phyloP scores from a whole-genome alignment of 768 basidiomycete species.

The Pleurotus tuoliensis region DNA sequence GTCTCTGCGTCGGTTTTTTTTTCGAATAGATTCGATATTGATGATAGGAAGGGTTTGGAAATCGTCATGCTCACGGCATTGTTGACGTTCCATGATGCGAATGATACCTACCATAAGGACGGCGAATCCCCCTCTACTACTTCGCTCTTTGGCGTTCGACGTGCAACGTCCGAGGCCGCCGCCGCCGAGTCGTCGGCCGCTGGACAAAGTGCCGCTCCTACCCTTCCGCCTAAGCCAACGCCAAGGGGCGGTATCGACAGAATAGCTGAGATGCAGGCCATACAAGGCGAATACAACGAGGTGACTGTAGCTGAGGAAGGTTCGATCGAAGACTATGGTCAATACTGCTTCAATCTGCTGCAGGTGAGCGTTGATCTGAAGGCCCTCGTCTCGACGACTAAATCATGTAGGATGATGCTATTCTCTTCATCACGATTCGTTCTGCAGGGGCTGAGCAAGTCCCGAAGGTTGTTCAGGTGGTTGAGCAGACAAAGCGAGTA shows the following conservation, averaged over 20 bases:
- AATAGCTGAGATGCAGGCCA: constrained; percentile 67
- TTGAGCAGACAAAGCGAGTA: constrained; percentile 76
- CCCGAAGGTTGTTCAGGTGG: constrained; percentile 75
- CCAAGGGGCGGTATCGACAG: constrained; percentile 65
- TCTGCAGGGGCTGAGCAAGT: constrained; percentile 62
- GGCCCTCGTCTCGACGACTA: neutral
- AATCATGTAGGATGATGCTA: constrained; percentile 60
- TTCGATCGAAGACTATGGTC: constrained; percentile 59
- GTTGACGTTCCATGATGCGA: constrained; percentile 72
- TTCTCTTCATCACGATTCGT: constrained; percentile 74
- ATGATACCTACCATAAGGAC: constrained; percentile 46
- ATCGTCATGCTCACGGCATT: constrained; percentile 75
- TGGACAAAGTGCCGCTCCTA: constrained; percentile 30
- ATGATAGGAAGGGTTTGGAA: constrained; percentile 83
- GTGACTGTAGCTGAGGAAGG: constrained; percentile 68
- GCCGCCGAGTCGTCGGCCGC: constrained; percentile 12
- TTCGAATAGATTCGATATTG: constrained; percentile 70
- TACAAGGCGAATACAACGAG: constrained; percentile 71
- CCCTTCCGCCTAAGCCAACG: constrained; percentile 55
- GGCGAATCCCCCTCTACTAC: neutral
- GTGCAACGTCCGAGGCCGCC: constrained; percentile 6
- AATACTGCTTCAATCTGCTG: constrained; percentile 60
- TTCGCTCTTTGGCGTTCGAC: constrained; percentile 1
- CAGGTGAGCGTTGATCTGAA: constrained; percentile 35
- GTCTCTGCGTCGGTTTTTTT: constrained; percentile 1